Percentiles rank a stretch among this genome's conserved stretches.
These are phyloP conservation scores for Zelopaecilomyces penicillatus DNA, from an alignment of 2,329 filamentous ascomycete species.

Conservation along the genomic window DNA sequence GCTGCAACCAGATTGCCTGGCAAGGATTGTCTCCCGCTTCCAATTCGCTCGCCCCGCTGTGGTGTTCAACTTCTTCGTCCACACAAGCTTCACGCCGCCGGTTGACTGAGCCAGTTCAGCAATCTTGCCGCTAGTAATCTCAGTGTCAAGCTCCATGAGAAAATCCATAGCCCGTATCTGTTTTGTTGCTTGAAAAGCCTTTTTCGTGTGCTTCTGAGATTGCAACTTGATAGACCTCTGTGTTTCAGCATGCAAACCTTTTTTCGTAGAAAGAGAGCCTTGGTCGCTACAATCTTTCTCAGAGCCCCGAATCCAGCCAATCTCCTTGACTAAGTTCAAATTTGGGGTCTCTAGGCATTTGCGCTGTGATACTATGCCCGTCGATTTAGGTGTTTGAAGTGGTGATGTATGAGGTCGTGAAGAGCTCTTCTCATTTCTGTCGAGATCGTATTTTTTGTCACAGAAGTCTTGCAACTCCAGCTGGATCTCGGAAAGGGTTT, in stretches of 20 bases:
- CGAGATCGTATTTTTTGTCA: background rate
- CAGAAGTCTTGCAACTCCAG: background rate
- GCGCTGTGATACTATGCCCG: slow-evolving; percentile 20
- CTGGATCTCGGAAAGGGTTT: background rate
- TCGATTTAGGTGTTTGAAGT: slow-evolving; percentile 1
- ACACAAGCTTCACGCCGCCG: slow-evolving; percentile 63
- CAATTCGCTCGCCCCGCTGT: slow-evolving; percentile 71
- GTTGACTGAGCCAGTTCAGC: slow-evolving; percentile 49
- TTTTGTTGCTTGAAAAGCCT: slow-evolving; percentile 55
- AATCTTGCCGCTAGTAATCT: slow-evolving; percentile 54
- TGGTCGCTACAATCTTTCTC: slow-evolving; percentile 58
- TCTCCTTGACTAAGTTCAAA: slow-evolving; percentile 46
- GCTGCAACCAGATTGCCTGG: slow-evolving; percentile 17
- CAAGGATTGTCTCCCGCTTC: slow-evolving; percentile 50
- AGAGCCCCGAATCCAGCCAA: slow-evolving; percentile 51
- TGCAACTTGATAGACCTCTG: slow-evolving; percentile 17
- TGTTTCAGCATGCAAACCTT: slow-evolving; percentile 10
- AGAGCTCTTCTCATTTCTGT: background rate
- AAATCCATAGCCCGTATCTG: slow-evolving; percentile 55
- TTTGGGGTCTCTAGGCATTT: slow-evolving; percentile 36
- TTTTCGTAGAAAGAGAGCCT: slow-evolving; percentile 42
- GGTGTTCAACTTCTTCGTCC: slow-evolving; percentile 71
- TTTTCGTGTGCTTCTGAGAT: slow-evolving; percentile 37
- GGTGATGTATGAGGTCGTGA: background rate
- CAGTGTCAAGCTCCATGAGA: slow-evolving; percentile 58